Evolutionary conservation across 2,329 filamentous ascomycete species (phyloP).

Genomic region (Stylonectria norvegica): DNA sequence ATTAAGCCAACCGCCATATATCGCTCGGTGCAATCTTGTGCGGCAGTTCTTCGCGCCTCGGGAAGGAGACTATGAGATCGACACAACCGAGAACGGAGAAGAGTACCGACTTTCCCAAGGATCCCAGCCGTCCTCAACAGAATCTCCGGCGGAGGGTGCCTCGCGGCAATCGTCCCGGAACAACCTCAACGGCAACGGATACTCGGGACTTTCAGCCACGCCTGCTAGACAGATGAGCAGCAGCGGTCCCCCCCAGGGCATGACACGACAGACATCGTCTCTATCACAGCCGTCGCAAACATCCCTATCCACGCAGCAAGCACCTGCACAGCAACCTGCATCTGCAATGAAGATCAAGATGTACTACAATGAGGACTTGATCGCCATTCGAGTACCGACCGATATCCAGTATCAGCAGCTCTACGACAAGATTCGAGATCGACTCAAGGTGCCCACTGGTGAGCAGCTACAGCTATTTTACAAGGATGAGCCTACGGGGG

Average conservation of each 20-base stretch:
- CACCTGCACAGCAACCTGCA: slow-evolving; percentile 36
- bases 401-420: slow-evolving; percentile 77
- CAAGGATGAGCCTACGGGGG: slow-evolving; percentile 76
- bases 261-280: slow-evolving; percentile 24
- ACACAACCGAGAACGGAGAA: slow-evolving; percentile 67
- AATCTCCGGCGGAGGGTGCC: slow-evolving; percentile 56
- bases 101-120: slow-evolving; percentile 72
- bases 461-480: slow-evolving; percentile 79
- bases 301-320: slow-evolving; percentile 45
- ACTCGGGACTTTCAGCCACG: slow-evolving; percentile 52
- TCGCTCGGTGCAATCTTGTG: slow-evolving; percentile 78
- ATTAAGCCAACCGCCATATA: slow-evolving; percentile 76
- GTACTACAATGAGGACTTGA: slow-evolving; percentile 86
- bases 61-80: slow-evolving; percentile 90
- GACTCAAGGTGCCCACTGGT: slow-evolving; percentile 67
- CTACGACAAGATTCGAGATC: slow-evolving; percentile 78
- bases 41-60: slow-evolving; percentile 88
- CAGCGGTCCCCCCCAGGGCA: slow-evolving; percentile 20
- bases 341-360: slow-evolving; percentile 88
- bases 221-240: slow-evolving; percentile 40
- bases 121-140: slow-evolving; percentile 64
- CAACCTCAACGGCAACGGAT: slow-evolving; percentile 57
- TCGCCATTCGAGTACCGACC: slow-evolving; percentile 82
- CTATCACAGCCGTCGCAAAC: slow-evolving; percentile 45
- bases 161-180: slow-evolving; percentile 65